A percentile compares a stretch with the other conserved stretches of the same genome.
These are phyloP conservation scores for Xanthoparmelia taractica DNA, from an alignment of 495 filamentous ascomycete species.

Conservation along the genomic window DNA sequence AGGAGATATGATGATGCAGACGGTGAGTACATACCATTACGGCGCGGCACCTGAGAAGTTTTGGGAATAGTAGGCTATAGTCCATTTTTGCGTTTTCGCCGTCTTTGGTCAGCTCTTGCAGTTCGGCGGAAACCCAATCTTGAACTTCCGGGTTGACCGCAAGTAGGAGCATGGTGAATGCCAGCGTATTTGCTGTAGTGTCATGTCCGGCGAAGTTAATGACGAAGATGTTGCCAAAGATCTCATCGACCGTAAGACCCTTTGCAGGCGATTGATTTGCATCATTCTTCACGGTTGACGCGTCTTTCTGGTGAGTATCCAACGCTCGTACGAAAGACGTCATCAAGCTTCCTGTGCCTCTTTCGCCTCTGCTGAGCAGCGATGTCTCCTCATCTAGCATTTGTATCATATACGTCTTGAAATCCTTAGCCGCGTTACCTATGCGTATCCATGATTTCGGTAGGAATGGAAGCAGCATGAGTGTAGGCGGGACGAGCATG, in stretches of 20 bases:
- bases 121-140: constrained; percentile 30
- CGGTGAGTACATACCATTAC: constrained; percentile 39
- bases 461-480: background rate
- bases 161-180: constrained; percentile 18
- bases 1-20: no score
- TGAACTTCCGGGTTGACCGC: constrained; percentile 22
- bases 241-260: constrained; percentile 23
- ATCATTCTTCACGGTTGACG: background rate
- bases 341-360: constrained; percentile 3
- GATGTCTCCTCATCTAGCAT: constrained; percentile 4
- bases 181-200: constrained; percentile 25
- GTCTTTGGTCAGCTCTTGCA: constrained; percentile 28
- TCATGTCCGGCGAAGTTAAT: constrained; percentile 26
- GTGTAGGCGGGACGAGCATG: background rate
- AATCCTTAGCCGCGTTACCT: background rate
- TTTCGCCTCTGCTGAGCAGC: background rate
- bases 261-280: no score
- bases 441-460: background rate
- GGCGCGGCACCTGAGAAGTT: constrained; percentile 39
- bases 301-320: background rate
- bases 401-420: constrained; percentile 1
- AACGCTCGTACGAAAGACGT: constrained; percentile 4
- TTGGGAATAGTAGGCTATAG: constrained; percentile 36
- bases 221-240: constrained; percentile 28
- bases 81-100: constrained; percentile 30